phyloP scores from a whole-genome alignment of 805 yeast species.

The Cyberlindnera misumaiensis region DNA sequence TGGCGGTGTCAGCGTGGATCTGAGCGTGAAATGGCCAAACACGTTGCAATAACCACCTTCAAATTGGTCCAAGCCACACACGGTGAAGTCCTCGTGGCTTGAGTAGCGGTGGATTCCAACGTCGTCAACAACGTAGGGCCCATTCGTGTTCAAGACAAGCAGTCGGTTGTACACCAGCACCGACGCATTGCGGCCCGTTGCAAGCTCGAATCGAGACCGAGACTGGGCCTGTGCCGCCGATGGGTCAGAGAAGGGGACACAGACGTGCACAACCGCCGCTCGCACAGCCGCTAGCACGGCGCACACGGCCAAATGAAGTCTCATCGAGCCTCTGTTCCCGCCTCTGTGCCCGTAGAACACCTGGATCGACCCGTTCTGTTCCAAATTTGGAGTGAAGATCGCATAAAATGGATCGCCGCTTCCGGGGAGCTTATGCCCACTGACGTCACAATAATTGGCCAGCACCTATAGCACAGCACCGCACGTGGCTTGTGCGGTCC shows the following conservation, averaged over 20 bases:
- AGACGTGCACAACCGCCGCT: neutral
- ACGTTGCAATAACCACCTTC: constrained; percentile 7
- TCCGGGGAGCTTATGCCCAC: no score
- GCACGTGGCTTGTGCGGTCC: no score
- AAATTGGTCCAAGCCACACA: constrained; percentile 8
- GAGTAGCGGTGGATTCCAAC: constrained; percentile 9
- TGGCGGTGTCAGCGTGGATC: constrained; percentile 3
- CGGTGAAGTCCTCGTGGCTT: constrained; percentile 7
- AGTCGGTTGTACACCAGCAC: constrained; percentile 7
- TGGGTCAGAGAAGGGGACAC: neutral
- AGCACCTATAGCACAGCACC: no score
- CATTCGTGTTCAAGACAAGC: constrained; percentile 4
- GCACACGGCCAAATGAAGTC: no score
- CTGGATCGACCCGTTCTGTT: no score
- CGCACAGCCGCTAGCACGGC: neutral
- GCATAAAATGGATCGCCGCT: no score
- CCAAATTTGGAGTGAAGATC: no score
- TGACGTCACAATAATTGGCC: no score
- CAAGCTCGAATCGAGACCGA: constrained; percentile 3
- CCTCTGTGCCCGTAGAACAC: no score
- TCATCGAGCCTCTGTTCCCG: no score
- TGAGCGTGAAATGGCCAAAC: constrained; percentile 8
- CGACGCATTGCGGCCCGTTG: constrained; percentile 6
- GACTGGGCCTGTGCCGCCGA: neutral
- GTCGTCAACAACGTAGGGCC: constrained; percentile 5